Base-by-base conservation (phyloP, 371 early-diverging fungal genomes). In the Mortierella sp. region DNA sequence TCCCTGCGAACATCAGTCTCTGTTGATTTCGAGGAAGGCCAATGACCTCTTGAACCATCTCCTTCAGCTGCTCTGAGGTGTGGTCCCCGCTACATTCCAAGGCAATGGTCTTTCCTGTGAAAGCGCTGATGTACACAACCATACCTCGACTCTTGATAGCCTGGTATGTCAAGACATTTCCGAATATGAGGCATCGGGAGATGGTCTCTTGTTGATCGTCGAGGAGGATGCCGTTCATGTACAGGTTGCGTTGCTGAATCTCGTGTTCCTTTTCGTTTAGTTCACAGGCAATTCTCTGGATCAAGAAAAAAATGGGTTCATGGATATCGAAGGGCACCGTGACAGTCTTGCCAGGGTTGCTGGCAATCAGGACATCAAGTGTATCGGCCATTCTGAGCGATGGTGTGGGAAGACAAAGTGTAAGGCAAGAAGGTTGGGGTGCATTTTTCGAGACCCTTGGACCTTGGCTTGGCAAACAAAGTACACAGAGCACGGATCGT, bases 1-100 rank as follows among this genome's bases (percentile, higher is more conserved):
- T 93, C 52, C 95, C 96, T 63, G 93, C 92, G 69, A 94, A 94
- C 71, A 93, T 92, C 12, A 62, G 55, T 21, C 41, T 14, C 87
- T 64, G 34, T 34, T 34, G 7, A 10, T 34, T 10, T 10, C 10
- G 4, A 90, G 90, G 47, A 7, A 37, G 28, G 2, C 43, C 41
- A 1, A 17, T 24, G 9, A 21, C 10, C 61, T 91, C 91, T 67
- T 90, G 90, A 48, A 91, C 86, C 78, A 84, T 87, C 24, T 79
- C 66, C 74, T 90, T 89, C 59, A 90, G 83, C 60, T 78, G 80
- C 62, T 83, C 82, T 79, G 91, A 87, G 57, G 90, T 89, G 63
- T 86, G 85, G 9, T 60, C 44, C 0, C 68, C 40, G 37, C 85
- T 81, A 28, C 81, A 89, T 83, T 92, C 91, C 61, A 90, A 72